Percentiles rank a stretch among this genome's conserved stretches.
phyloP scores from a whole-genome alignment of 257 asterid species.

The Cinchona pubescens region DNA sequence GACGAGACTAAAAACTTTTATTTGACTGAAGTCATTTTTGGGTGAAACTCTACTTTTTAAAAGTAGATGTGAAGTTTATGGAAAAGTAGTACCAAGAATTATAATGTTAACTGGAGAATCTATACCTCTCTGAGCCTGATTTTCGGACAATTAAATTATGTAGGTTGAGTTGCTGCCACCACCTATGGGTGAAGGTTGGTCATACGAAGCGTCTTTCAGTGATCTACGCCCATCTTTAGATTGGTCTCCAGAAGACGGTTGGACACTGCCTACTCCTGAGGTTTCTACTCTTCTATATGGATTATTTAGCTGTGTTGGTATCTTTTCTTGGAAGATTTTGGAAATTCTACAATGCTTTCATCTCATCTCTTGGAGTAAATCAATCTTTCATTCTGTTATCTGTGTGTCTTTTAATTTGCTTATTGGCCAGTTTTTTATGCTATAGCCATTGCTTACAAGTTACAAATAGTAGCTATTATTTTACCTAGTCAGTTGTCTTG shows the following conservation, averaged over 20 bases:
- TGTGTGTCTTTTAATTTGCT: background rate
- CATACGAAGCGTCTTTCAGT: constrained; percentile 41
- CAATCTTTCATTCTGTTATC: background rate
- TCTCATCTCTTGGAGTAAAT: background rate
- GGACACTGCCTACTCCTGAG: constrained; percentile 57
- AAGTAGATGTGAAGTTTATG: background rate
- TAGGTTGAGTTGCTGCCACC: constrained; percentile 56
- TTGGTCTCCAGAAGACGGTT: constrained; percentile 71
- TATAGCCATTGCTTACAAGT: background rate
- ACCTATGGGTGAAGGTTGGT: constrained; percentile 72
- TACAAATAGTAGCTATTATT: background rate
- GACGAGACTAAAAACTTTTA: background rate
- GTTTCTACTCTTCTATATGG: constrained; percentile 31
- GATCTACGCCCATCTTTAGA: constrained; percentile 81
- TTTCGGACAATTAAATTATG: constrained; percentile 6
- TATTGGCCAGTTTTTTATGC: background rate
- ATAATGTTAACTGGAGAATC: background rate
- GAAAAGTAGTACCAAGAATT: background rate
- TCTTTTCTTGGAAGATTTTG: background rate
- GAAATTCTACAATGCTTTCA: background rate
- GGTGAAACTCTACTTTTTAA: background rate
- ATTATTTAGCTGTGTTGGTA: background rate
- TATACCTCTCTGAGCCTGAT: background rate
- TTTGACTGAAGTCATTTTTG: background rate
- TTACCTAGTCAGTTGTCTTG: background rate